phyloP scores from a whole-genome alignment of 2,329 filamentous ascomycete species.

The Penicillium sp. region DNA sequence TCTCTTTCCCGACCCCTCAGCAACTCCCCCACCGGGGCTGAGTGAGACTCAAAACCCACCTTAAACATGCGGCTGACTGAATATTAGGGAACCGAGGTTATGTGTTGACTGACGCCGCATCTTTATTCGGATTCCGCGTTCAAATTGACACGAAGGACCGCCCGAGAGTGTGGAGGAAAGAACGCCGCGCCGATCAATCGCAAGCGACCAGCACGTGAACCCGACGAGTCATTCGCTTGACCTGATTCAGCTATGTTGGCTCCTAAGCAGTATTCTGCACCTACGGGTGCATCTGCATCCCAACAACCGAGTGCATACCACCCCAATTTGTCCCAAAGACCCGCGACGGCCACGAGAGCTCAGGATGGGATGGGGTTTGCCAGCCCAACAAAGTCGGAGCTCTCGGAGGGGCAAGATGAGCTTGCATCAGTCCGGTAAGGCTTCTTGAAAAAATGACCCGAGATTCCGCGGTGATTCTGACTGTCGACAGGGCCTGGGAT shows the following conservation, averaged over 20 bases:
- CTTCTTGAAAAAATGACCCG: not conserved
- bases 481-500: constrained; percentile 65
- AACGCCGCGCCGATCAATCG: constrained; percentile 4
- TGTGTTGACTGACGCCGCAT: constrained; percentile 16
- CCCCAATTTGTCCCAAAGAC: constrained; percentile 29
- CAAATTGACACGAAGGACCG: constrained; percentile 7
- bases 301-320: constrained; percentile 38
- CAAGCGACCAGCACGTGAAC: not conserved
- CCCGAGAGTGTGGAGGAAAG: constrained; percentile 13
- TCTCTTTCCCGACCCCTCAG: constrained; percentile 2
- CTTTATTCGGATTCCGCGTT: constrained; percentile 8
- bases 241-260: constrained; percentile 37
- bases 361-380: constrained; percentile 54
- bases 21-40: not conserved
- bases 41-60: constrained; percentile 1
- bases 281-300: constrained; percentile 32
- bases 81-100: constrained; percentile 13
- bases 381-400: constrained; percentile 89
- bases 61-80: constrained; percentile 8
- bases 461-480: constrained; percentile 18
- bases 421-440: constrained; percentile 69
- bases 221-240: constrained; percentile 1
- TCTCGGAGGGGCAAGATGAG: constrained; percentile 73
- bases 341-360: constrained; percentile 27
- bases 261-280: constrained; percentile 41